Evolutionary conservation across 192 early-diverging fungal species (phyloP).

Genomic region (Allomyces macrogynus): DNA sequence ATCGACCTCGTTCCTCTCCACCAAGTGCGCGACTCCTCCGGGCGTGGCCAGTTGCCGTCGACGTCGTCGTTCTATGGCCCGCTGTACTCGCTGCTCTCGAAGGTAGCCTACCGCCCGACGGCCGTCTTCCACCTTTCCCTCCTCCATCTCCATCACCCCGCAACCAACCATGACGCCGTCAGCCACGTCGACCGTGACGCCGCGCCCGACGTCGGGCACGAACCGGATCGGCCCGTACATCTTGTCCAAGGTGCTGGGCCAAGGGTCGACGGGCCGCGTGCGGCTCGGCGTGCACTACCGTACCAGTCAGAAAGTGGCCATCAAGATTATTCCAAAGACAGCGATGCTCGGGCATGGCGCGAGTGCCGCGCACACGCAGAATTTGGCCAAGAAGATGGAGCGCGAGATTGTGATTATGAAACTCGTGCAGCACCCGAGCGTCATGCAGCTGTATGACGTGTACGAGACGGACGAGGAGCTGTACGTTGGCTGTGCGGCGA

Average conservation of each 20-base stretch:
- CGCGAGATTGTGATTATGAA: slow-evolving; percentile 37
- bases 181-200: no score
- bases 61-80: no score
- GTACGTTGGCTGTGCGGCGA: background rate
- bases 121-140: no score
- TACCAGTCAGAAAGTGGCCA: slow-evolving; percentile 27
- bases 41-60: no score
- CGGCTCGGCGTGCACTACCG: slow-evolving; percentile 25
- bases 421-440: slow-evolving; percentile 28
- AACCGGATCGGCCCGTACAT: background rate
- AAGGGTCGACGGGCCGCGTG: slow-evolving; percentile 3
- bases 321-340: slow-evolving; percentile 29
- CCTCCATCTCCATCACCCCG: no score
- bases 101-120: no score
- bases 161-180: no score
- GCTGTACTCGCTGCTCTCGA: no score
- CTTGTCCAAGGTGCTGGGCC: background rate
- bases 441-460: slow-evolving; percentile 26
- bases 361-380: slow-evolving; percentile 13
- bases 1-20: no score
- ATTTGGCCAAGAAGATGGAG: slow-evolving; percentile 23
- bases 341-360: background rate
- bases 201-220: background rate
- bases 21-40: no score
- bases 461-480: slow-evolving; percentile 11